Percentiles rank a stretch among this genome's conserved stretches.
These are phyloP conservation scores for Blastobotrys indianensis DNA, from an alignment of 1,139 yeast species.

Conservation along the genomic window DNA sequence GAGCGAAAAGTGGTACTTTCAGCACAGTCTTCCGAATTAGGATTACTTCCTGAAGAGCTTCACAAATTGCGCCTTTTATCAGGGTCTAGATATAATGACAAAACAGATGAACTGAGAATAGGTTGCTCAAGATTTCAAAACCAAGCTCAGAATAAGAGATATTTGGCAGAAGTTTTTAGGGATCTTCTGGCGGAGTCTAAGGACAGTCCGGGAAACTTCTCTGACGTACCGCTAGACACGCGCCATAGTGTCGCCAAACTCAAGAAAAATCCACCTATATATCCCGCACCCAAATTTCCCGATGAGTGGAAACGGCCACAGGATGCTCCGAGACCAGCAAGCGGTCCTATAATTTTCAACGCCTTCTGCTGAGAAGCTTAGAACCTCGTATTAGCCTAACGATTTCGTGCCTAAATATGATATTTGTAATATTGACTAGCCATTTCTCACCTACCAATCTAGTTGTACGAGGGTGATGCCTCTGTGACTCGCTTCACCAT, in stretches of 20 bases:
- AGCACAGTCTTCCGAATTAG: constrained; percentile 49
- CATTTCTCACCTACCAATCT: background rate
- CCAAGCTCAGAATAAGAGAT: constrained; percentile 81
- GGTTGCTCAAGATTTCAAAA: constrained; percentile 60
- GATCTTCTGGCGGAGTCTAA: constrained; percentile 61
- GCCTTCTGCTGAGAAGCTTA: background rate
- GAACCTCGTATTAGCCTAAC: background rate
- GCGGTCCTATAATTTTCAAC: no score
- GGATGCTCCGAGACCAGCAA: constrained; percentile 23
- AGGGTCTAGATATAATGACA: constrained; percentile 68
- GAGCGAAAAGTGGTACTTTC: constrained; percentile 63
- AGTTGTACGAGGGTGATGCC: background rate
- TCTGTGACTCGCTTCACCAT: background rate
- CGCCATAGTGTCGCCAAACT: constrained; percentile 54
- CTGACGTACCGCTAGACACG: constrained; percentile 75
- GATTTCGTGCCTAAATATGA: background rate
- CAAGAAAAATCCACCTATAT: constrained; percentile 32
- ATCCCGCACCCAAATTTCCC: constrained; percentile 51
- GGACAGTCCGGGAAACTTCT: constrained; percentile 55
- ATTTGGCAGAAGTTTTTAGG: constrained; percentile 57
- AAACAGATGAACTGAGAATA: constrained; percentile 54
- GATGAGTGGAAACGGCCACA: constrained; percentile 76
- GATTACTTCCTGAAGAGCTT: constrained; percentile 44
- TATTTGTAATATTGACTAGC: no score
- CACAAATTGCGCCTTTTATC: constrained; percentile 78